Evolutionary conservation across 805 yeast species (phyloP).

Genomic region (Torulaspora franciscae): DNA sequence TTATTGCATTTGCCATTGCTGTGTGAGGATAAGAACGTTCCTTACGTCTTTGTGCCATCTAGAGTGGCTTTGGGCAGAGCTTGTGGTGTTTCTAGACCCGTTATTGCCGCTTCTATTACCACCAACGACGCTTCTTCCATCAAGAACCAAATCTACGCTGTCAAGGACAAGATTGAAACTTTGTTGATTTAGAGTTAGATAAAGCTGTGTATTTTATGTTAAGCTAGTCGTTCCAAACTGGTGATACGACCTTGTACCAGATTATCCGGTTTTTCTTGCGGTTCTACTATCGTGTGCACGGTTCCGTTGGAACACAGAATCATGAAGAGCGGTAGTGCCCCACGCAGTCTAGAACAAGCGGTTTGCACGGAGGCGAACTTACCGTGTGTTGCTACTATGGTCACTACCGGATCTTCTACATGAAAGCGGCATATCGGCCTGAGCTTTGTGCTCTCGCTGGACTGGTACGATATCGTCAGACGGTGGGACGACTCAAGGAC

Average conservation of each 20-base stretch:
- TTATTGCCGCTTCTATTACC: constrained; percentile 96
- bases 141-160: constrained; percentile 93
- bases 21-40: constrained; percentile 99
- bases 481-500: not conserved
- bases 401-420: not conserved
- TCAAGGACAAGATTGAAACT: constrained; percentile 98
- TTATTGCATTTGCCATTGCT: constrained; percentile 93
- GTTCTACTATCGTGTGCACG: constrained; percentile 3
- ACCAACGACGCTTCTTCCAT: constrained; percentile 97
- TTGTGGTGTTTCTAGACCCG: constrained; percentile 99
- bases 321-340: constrained; percentile 8
- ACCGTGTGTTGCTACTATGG: constrained; percentile 2
- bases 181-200: constrained; percentile 62
- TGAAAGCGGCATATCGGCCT: not conserved
- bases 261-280: not conserved
- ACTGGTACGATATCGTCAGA: not conserved
- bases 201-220: not conserved
- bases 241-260: not conserved
- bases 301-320: constrained; percentile 9
- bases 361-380: not conserved
- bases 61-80: constrained; percentile 99
- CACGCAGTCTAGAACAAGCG: not conserved
- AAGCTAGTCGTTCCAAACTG: not conserved
- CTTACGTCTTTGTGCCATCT: constrained; percentile 97
- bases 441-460: not conserved